A percentile compares a stretch with the other conserved stretches of the same genome.
phyloP scores from a whole-genome alignment of 1,284 basidiomycete species.

The Pterulicium gracile region DNA sequence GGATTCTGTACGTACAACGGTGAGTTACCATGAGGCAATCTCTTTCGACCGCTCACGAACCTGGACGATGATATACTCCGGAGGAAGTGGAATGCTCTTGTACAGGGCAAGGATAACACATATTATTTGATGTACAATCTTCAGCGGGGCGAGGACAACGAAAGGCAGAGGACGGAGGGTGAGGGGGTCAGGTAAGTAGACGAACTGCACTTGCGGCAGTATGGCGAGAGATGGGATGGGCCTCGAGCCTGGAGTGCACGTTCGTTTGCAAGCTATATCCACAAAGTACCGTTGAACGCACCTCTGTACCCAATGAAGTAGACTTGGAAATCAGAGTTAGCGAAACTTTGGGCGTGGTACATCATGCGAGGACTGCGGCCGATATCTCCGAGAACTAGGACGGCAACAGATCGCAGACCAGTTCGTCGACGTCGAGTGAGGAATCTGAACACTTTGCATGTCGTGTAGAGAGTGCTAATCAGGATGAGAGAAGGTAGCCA shows the following conservation, averaged over 20 bases:
- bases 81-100: slow-evolving; percentile 51
- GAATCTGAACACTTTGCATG: no score
- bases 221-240: slow-evolving; percentile 62
- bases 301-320: slow-evolving; percentile 83
- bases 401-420: slow-evolving; percentile 62
- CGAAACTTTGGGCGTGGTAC: slow-evolving; percentile 94
- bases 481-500: no score
- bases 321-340: slow-evolving; percentile 71
- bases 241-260: slow-evolving; percentile 54
- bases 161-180: slow-evolving; percentile 52
- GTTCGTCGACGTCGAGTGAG: no score
- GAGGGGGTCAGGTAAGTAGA: slow-evolving; percentile 62
- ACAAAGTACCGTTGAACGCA: slow-evolving; percentile 22
- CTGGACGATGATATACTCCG: slow-evolving; percentile 86
- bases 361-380: slow-evolving; percentile 97
- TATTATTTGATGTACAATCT: slow-evolving; percentile 62
- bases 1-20: slow-evolving; percentile 73
- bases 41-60: slow-evolving; percentile 29
- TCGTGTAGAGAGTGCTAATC: no score
- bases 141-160: slow-evolving; percentile 68
- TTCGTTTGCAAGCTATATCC: no score
- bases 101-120: slow-evolving; percentile 56
- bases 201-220: slow-evolving; percentile 50
- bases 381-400: slow-evolving; percentile 93
- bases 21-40: background rate